These are phyloP conservation scores for Yamadazyma jaroonii DNA, from an alignment of 1,139 yeast species.

Conservation along the genomic window DNA sequence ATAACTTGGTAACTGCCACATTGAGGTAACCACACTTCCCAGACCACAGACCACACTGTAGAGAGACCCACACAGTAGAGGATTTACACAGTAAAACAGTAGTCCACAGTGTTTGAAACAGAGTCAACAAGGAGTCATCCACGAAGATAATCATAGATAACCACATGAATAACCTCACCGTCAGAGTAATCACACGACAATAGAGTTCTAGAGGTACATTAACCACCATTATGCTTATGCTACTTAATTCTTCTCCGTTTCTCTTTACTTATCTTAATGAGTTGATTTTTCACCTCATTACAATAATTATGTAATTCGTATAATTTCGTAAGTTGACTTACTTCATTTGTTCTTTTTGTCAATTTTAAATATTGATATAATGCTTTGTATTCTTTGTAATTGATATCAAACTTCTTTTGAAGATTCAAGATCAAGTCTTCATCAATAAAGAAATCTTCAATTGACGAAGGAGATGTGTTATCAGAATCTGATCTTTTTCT, in stretches of 20 bases:
- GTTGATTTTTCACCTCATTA: slow-evolving; percentile 33
- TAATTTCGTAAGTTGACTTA: slow-evolving; percentile 23
- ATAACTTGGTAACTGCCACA: no score
- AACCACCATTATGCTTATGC: no score
- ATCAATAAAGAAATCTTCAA: slow-evolving; percentile 22
- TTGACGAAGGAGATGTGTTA: slow-evolving; percentile 31
- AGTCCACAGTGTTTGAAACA: no score
- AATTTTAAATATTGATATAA: slow-evolving; percentile 24
- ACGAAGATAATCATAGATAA: no score
- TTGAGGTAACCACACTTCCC: no score
- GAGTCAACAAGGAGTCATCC: no score
- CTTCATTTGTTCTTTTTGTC: slow-evolving; percentile 12
- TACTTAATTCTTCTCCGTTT: neutral
- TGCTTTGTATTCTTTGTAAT: slow-evolving; percentile 38
- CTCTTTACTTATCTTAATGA: slow-evolving; percentile 22
- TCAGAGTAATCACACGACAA: no score
- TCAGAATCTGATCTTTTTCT: slow-evolving; percentile 6
- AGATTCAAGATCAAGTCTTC: slow-evolving; percentile 19
- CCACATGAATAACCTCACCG: no score
- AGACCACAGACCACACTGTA: no score
- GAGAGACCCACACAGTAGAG: no score
- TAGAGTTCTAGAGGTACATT: no score
- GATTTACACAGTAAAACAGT: no score
- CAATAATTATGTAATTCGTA: slow-evolving; percentile 35
- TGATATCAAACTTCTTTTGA: slow-evolving; percentile 33